A percentile compares a stretch with the other conserved stretches of the same genome.
phyloP scores from a whole-genome alignment of 2,329 filamentous ascomycete species.

The Colletotrichum spaethianum region DNA sequence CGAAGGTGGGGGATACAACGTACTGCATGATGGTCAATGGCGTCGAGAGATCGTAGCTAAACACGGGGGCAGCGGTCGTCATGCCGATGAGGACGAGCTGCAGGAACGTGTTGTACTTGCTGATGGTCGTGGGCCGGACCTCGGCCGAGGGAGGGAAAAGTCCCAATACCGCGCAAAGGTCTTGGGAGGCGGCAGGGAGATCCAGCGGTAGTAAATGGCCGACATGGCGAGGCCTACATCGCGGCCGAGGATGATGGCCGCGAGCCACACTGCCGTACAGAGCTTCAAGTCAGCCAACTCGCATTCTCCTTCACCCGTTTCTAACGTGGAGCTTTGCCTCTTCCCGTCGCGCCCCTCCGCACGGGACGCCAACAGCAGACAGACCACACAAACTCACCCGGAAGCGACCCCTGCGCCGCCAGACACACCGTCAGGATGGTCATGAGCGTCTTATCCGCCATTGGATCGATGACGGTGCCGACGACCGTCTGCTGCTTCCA shows the following conservation, averaged over 20 bases:
- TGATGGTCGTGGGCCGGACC: constrained; percentile 86
- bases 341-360: background rate
- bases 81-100: constrained; percentile 90
- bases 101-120: constrained; percentile 94
- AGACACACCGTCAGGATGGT: constrained; percentile 90
- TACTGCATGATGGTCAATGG: constrained; percentile 75
- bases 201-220: constrained; percentile 96
- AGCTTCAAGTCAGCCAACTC: constrained; percentile 13
- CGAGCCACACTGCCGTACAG: constrained; percentile 78
- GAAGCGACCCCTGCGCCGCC: constrained; percentile 85
- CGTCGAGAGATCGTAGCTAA: constrained; percentile 70
- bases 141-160: constrained; percentile 92
- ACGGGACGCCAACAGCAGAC: background rate
- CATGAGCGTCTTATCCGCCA: constrained; percentile 98
- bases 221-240: constrained; percentile 87
- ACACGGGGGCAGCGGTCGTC: constrained; percentile 84
- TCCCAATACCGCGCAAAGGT: constrained; percentile 97
- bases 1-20: constrained; percentile 51
- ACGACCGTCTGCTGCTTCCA: constrained; percentile 95
- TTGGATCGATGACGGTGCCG: constrained; percentile 93
- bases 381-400: constrained; percentile 67
- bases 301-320: background rate
- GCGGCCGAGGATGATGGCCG: constrained; percentile 89
- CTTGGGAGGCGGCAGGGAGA: constrained; percentile 92
- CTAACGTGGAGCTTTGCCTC: background rate